A percentile compares a stretch with the other conserved stretches of the same genome.
These are phyloP conservation scores for Lentinula detonsa DNA, from an alignment of 768 basidiomycete genomes.

Conservation along the genomic window DNA sequence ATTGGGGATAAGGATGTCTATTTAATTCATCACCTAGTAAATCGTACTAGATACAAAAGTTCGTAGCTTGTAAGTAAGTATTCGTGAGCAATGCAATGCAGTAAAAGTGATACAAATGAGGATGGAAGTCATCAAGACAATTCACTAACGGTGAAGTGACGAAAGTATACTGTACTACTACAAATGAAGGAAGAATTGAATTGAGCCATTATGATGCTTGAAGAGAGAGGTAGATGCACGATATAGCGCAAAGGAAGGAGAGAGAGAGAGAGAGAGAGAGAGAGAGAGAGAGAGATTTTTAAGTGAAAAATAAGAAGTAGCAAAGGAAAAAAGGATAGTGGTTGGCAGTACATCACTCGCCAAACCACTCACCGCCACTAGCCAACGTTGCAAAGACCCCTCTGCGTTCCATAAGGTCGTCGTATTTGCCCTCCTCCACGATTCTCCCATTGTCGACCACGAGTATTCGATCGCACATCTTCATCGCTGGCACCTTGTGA, in stretches of 20 bases:
- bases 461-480: conserved; percentile 84
- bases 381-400: conserved; percentile 78
- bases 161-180: conserved; percentile 3
- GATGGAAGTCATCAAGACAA: conserved; percentile 4
- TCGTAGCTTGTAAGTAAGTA: conserved; percentile 1
- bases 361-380: conserved; percentile 67
- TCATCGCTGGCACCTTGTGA: conserved; percentile 88
- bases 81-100: neutral
- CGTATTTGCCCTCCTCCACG: conserved; percentile 74
- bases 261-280: neutral
- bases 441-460: conserved; percentile 75
- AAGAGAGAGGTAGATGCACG: neutral
- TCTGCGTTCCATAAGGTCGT: conserved; percentile 55
- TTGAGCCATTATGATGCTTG: neutral
- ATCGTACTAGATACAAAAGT: conserved; percentile 5
- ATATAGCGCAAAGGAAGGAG: neutral
- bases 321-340: conserved; percentile 1
- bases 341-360: conserved; percentile 9
- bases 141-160: conserved; percentile 1
- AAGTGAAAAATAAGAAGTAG: neutral
- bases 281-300: neutral
- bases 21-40: neutral
- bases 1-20: too few species aligned
- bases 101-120: conserved; percentile 4
- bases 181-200: neutral